Base-by-base conservation (phyloP, 2,329 filamentous ascomycete genomes). In the Paraphoma sp. region DNA sequence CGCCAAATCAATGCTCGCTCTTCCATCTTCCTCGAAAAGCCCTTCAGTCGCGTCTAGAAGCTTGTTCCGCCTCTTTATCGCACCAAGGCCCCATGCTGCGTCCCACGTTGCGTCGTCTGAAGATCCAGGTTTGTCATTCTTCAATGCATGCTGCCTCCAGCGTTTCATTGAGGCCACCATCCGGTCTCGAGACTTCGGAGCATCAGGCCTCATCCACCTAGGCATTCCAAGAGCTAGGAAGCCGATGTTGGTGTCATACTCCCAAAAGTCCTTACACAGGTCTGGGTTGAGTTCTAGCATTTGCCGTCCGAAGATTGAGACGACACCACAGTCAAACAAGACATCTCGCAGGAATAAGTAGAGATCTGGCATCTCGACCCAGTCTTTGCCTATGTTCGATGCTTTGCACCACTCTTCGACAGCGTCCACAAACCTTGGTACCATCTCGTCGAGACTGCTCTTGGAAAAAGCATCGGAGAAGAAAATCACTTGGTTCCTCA, bases 351-450 rank as follows among this genome's bases (percentile, higher is more conserved):
- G n/a, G 29, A 62, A 63, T 1, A 17, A 9, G 51, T 53, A 64
- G 2, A 65, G 50, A 47, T 64, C 60, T n/a, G 41, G 42, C 40
- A 53, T 44, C n/a, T 52, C 42, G 6, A 56, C 30, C 62, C 62
- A 65, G 1, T 57, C 46, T 5, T 48, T 29, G 14, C 17, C 48
- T 7, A 60, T 48, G 29, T 43, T 45, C 4, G 41, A 33, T 10
- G 9, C 12, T 2, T 30, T 41, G 18, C 30, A 31, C 17, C 36
- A 41, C 8, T 45, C 6, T n/a, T 60, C 14, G 3, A 58, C 40
- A 41, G 50, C 55, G 4, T 16, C 18, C 29, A 47, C 45, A 29
- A 63, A 63, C 8, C 48, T 30, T 8, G 48, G 48, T 14, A 56
- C 33, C 11, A 60, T 45, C 16, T 54, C 56, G 12, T 51, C 51